These are phyloP conservation scores for Quercus aquifolioides DNA, from an alignment of 306 rosid genomes.

Conservation along the genomic window DNA sequence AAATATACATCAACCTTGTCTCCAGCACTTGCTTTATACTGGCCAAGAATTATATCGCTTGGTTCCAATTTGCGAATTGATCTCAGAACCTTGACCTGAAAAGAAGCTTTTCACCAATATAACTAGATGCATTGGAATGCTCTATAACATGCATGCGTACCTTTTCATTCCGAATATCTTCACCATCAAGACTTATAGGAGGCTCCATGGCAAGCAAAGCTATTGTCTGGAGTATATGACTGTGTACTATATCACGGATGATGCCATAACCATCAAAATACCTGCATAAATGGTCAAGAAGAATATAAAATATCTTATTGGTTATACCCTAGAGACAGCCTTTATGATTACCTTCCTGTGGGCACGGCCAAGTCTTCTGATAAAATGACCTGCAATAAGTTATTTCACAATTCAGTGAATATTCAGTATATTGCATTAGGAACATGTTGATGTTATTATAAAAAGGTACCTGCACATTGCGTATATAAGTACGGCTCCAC, in stretches of 20 bases:
- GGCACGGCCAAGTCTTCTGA: slow-evolving; percentile 76
- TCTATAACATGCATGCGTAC: slow-evolving; percentile 36
- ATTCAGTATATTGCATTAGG: neutral
- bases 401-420: slow-evolving; percentile 6
- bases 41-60: slow-evolving; percentile 80
- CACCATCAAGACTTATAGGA: slow-evolving; percentile 85
- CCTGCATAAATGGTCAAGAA: slow-evolving; percentile 39
- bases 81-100: slow-evolving; percentile 87
- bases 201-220: slow-evolving; percentile 98
- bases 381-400: slow-evolving; percentile 56
- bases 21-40: slow-evolving; percentile 61
- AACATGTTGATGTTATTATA: neutral
- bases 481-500: slow-evolving; percentile 80
- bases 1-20: slow-evolving; percentile 44
- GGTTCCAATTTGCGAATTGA: slow-evolving; percentile 77
- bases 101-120: slow-evolving; percentile 29
- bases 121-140: slow-evolving; percentile 1
- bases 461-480: slow-evolving; percentile 65
- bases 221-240: slow-evolving; percentile 85
- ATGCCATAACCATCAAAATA: slow-evolving; percentile 83
- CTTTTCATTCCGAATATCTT: slow-evolving; percentile 94
- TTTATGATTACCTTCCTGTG: slow-evolving; percentile 63
- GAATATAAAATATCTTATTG: neutral
- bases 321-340: slow-evolving; percentile 11
- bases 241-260: slow-evolving; percentile 82